These are phyloP conservation scores for Hymenoscyphus infarciens DNA, from an alignment of 2,329 filamentous ascomycete species.

Conservation along the genomic window DNA sequence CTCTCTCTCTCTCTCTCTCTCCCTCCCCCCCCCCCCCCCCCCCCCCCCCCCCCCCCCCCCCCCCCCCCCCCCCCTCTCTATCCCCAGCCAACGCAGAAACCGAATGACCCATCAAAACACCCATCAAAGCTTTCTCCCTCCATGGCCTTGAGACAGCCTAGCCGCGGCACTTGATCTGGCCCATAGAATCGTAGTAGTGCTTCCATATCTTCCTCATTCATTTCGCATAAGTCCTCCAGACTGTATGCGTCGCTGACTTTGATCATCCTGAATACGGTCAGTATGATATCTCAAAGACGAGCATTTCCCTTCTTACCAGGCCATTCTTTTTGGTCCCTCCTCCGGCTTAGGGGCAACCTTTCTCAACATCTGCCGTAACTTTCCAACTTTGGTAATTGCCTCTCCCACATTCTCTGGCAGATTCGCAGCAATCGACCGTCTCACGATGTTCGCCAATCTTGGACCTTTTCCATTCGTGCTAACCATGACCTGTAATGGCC, in stretches of 20 bases:
- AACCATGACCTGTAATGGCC: conserved; percentile 96
- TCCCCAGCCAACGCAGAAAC: conserved; percentile 33
- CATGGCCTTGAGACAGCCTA: conserved; percentile 54
- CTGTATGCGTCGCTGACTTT: conserved; percentile 84
- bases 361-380: conserved; percentile 73
- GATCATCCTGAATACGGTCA: conserved; percentile 67
- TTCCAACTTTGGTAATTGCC: conserved; percentile 81
- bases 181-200: conserved; percentile 73
- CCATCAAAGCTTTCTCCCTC: conserved; percentile 38
- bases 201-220: conserved; percentile 83
- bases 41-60: too few species aligned
- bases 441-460: conserved; percentile 80
- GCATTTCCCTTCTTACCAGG: conserved; percentile 57
- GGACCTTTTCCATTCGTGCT: conserved; percentile 97
- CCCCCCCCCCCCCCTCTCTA: too few species aligned
- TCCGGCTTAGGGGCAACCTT: conserved; percentile 67
- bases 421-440: conserved; percentile 72
- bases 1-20: too few species aligned
- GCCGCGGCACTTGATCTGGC: conserved; percentile 50
- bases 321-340: conserved; percentile 84
- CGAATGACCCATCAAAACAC: conserved; percentile 36
- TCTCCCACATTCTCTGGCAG: conserved; percentile 78
- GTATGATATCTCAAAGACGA: conserved; percentile 17
- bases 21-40: too few species aligned
- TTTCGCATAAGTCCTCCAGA: conserved; percentile 77